These are phyloP conservation scores for Colletotrichum ledebouriae DNA, from an alignment of 2,329 filamentous ascomycete species.

Conservation along the genomic window DNA sequence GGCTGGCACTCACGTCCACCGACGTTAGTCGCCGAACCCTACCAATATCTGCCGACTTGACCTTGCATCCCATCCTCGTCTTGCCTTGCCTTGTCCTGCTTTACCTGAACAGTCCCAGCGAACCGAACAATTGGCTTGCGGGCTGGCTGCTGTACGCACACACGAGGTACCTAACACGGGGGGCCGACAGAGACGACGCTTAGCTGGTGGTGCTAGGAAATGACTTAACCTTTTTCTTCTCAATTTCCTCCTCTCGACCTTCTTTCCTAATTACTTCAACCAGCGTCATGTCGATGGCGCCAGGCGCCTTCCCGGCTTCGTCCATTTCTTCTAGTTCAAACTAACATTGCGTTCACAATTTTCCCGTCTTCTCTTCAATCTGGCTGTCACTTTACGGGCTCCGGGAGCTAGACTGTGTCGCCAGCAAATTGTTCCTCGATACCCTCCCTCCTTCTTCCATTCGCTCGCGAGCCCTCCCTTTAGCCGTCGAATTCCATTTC, in stretches of 20 bases:
- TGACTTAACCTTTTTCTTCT: conserved; percentile 2
- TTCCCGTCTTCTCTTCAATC: background rate
- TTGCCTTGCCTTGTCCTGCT: conserved; percentile 4
- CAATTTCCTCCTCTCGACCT: conserved; percentile 1
- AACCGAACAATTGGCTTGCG: conserved; percentile 11
- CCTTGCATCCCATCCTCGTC: background rate
- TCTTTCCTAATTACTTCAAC: background rate
- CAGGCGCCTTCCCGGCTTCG: conserved; percentile 20
- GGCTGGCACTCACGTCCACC: background rate
- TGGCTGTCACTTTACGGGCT: conserved; percentile 9
- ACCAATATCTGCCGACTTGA: conserved; percentile 9
- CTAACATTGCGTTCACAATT: background rate
- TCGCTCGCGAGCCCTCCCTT: conserved; percentile 19
- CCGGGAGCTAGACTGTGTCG: conserved; percentile 21
- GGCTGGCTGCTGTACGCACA: background rate
- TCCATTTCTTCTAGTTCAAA: conserved; percentile 5
- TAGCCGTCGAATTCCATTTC: background rate
- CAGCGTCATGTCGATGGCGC: conserved; percentile 37
- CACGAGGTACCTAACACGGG: background rate
- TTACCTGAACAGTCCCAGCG: conserved; percentile 2
- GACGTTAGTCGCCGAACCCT: conserved; percentile 2
- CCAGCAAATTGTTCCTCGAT: conserved; percentile 8
- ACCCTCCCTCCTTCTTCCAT: conserved; percentile 3
- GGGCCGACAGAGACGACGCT: conserved; percentile 15
- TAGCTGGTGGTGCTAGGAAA: background rate